These are phyloP conservation scores for Talaromyces islandicus DNA, from an alignment of 2,329 filamentous ascomycete species.

Conservation along the genomic window DNA sequence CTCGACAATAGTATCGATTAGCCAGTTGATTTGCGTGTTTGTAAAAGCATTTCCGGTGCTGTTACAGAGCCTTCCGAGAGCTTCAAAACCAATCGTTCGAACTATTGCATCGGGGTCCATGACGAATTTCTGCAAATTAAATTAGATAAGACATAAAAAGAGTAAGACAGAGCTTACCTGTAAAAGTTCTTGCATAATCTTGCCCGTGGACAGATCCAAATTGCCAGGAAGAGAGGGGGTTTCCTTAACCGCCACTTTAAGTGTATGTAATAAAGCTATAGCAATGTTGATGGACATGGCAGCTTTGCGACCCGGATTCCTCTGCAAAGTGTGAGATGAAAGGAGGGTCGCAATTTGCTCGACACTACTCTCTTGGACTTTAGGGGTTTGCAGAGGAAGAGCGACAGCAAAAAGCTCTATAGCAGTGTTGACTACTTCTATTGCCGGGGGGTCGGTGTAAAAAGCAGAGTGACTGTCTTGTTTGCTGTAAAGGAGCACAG, in stretches of 20 bases:
- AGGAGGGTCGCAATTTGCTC: constrained; percentile 89
- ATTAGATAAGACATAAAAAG: constrained; percentile 8
- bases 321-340: constrained; percentile 70
- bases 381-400: constrained; percentile 79
- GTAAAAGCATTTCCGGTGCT: constrained; percentile 83
- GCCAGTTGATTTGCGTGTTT: constrained; percentile 78
- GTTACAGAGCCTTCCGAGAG: constrained; percentile 78
- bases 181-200: constrained; percentile 60
- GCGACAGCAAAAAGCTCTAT: constrained; percentile 90
- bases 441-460: constrained; percentile 73
- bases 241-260: constrained; percentile 81
- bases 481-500: constrained; percentile 66
- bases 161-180: constrained; percentile 49
- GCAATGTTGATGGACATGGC: constrained; percentile 90
- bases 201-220: constrained; percentile 71
- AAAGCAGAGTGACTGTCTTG: constrained; percentile 37
- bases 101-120: constrained; percentile 80
- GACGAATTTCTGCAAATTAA: constrained; percentile 55
- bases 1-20: constrained; percentile 89
- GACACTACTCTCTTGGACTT: constrained; percentile 90
- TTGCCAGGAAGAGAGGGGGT: constrained; percentile 67
- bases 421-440: constrained; percentile 89
- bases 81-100: constrained; percentile 76
- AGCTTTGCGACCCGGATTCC: constrained; percentile 81
- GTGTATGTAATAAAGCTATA: constrained; percentile 68